Conservation (phyloP, 202 grass and related monocot genomes). For the Carex sylvatica region DNA sequence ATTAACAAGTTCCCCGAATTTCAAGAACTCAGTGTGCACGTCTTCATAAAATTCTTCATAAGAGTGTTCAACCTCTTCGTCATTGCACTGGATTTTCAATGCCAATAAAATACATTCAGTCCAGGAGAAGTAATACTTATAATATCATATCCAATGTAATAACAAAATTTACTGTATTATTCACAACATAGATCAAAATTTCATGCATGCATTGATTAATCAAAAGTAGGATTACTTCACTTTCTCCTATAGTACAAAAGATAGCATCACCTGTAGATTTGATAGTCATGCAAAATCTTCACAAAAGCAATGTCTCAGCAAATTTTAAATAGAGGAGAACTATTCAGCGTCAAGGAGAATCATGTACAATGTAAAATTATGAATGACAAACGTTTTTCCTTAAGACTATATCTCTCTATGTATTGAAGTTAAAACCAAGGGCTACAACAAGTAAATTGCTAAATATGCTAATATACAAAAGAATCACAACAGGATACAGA, state of each 20-base stretch:
- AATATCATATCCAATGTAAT: constrained; percentile 14
- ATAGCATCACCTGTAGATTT: constrained; percentile 60
- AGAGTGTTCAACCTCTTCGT: constrained; percentile 81
- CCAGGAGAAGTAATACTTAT: constrained; percentile 17
- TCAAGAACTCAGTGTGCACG: constrained; percentile 93
- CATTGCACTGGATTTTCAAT: constrained; percentile 69
- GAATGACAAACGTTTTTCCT: neutral
- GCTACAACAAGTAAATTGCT: neutral
- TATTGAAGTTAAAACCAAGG: constrained; percentile 1
- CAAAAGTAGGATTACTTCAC: constrained; percentile 19
- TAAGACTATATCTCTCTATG: neutral
- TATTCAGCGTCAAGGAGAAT: constrained; percentile 69
- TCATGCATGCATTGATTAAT: constrained; percentile 16
- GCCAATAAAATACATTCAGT: constrained; percentile 38
- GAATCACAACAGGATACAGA: constrained; percentile 60
- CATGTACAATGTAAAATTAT: constrained; percentile 19
- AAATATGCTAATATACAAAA: neutral
- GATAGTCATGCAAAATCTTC: constrained; percentile 39
- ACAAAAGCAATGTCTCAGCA: constrained; percentile 38
- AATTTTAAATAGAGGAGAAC: constrained; percentile 36
- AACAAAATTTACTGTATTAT: neutral
- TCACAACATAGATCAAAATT: constrained; percentile 10
- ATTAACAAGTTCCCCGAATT: constrained; percentile 86
- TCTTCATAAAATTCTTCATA: constrained; percentile 99
- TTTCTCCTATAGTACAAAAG: constrained; percentile 2